Percentiles rank a stretch among this genome's conserved stretches.
These are phyloP conservation scores for Coelastrella sp. DNA, from an alignment of 139 green algal genomes.

Conservation along the genomic window DNA sequence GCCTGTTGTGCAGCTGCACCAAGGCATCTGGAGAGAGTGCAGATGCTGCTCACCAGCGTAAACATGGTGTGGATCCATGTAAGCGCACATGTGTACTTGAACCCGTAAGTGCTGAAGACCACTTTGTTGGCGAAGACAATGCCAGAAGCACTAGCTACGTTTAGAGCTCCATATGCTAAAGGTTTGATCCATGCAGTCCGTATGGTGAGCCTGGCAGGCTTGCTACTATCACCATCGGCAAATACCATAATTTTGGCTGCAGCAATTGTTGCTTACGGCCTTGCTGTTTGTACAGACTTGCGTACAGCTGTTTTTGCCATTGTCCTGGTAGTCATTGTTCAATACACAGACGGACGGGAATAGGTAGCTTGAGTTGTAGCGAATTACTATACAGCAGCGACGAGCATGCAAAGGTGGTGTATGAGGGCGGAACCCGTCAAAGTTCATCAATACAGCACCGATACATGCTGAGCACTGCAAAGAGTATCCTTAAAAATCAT, in stretches of 20 bases:
- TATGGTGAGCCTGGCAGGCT: background rate
- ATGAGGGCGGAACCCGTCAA: too few relatives aligned
- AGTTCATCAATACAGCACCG: too few relatives aligned
- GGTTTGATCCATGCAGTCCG: conserved; percentile 47
- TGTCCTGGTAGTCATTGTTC: too few relatives aligned
- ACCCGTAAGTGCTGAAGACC: conserved; percentile 77
- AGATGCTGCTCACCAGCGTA: conserved; percentile 69
- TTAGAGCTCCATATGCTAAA: conserved; percentile 72
- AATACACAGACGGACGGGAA: too few relatives aligned
- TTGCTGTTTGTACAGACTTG: background rate
- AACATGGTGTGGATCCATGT: conserved; percentile 89
- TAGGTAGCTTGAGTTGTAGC: too few relatives aligned
- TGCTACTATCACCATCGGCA: background rate
- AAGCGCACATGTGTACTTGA: conserved; percentile 84
- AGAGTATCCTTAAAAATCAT: too few relatives aligned
- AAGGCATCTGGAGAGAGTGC: background rate
- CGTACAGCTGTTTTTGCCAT: background rate
- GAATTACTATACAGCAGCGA: too few relatives aligned
- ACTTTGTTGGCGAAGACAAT: conserved; percentile 95
- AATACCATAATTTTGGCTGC: background rate
- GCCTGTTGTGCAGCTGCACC: background rate
- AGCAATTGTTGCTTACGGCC: background rate
- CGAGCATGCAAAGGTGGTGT: too few relatives aligned
- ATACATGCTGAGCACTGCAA: too few relatives aligned
- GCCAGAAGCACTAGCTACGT: conserved; percentile 66